These are phyloP conservation scores for Xylaria palmicola DNA, from an alignment of 495 filamentous ascomycete genomes.

Conservation along the genomic window DNA sequence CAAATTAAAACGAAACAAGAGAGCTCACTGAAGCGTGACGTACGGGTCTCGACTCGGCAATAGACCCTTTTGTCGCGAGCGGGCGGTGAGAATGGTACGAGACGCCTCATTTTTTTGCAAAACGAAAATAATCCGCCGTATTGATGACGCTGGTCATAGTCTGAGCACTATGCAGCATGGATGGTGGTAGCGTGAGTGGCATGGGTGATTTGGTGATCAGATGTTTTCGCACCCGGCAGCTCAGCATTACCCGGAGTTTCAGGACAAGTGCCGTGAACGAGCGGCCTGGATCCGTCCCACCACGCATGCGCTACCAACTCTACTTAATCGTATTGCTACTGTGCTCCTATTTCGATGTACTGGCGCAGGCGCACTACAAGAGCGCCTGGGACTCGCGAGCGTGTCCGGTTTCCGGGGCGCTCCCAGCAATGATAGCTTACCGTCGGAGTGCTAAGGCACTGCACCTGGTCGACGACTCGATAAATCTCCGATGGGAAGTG, in stretches of 20 bases:
- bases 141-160: background rate
- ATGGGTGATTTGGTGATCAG: conserved; percentile 5
- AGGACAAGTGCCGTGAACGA: background rate
- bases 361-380: background rate
- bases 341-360: background rate
- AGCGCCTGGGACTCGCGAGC: background rate
- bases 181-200: background rate
- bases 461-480: background rate
- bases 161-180: background rate
- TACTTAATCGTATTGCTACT: background rate
- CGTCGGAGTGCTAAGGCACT: background rate
- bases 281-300: background rate
- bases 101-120: background rate
- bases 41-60: background rate
- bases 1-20: conserved; percentile 2
- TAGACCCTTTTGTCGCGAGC: background rate
- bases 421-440: conserved; percentile 2
- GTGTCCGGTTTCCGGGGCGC: background rate
- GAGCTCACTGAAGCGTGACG: background rate
- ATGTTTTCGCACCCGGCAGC: conserved; percentile 6
- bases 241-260: conserved; percentile 9
- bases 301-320: background rate
- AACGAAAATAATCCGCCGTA: background rate
- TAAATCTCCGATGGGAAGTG: conserved; percentile 9
- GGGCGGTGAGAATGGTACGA: conserved; percentile 6